Percentiles rank a stretch among this genome's conserved stretches.
Evolutionary conservation across 2,329 filamentous ascomycete species (phyloP).

Genomic region (Sporothrix sp.): DNA sequence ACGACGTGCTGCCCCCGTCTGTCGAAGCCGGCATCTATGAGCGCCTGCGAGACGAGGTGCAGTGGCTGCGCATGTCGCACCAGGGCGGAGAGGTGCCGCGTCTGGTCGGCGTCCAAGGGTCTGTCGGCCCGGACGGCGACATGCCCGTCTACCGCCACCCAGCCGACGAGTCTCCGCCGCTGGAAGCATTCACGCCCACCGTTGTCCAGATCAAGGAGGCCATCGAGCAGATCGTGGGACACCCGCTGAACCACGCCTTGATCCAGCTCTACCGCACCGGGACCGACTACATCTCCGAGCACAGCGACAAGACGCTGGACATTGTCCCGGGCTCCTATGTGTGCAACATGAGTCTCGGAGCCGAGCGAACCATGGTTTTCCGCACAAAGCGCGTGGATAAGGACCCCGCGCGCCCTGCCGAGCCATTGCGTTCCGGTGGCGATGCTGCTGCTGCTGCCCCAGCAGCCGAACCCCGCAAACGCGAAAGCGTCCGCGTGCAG

Average conservation of each 20-base stretch:
- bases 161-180: conserved; percentile 71
- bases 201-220: conserved; percentile 58
- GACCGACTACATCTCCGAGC: conserved; percentile 87
- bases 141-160: conserved; percentile 94
- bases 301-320: conserved; percentile 94
- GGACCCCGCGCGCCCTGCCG: conserved; percentile 24
- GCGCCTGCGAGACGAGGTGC: conserved; percentile 61
- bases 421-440: conserved; percentile 11
- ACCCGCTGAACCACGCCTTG: conserved; percentile 79
- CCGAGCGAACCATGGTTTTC: conserved; percentile 80
- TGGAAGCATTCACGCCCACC: conserved; percentile 64
- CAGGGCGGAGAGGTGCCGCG: conserved; percentile 85
- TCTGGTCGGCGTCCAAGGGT: conserved; percentile 80
- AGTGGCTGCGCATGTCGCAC: conserved; percentile 89
- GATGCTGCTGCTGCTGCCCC: background rate
- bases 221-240: conserved; percentile 64
- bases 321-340: conserved; percentile 74
- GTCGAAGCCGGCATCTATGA: conserved; percentile 56
- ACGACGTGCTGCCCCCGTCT: conserved; percentile 53
- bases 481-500: conserved; percentile 55
- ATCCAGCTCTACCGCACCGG: conserved; percentile 90
- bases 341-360: conserved; percentile 88
- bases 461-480: conserved; percentile 24
- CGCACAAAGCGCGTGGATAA: conserved; percentile 62
- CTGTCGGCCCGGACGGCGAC: conserved; percentile 55